A percentile compares a stretch with the other conserved stretches of the same genome.
Evolutionary conservation across 768 basidiomycete species (phyloP).

Genomic region (Amanita pallidorosea): DNA sequence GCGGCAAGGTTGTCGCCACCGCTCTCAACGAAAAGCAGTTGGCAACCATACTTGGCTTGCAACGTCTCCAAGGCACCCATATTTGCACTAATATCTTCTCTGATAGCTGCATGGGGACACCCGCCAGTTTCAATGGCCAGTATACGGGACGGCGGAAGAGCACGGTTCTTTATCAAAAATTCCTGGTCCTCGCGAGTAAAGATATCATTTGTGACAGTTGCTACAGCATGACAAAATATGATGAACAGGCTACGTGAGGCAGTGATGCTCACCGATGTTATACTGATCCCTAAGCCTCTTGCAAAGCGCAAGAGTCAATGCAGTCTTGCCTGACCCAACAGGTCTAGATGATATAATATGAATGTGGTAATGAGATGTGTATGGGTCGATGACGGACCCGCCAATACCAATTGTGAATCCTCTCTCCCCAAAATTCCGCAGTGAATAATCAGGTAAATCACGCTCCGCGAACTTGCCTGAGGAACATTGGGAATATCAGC

Average conservation of each 20-base stretch:
- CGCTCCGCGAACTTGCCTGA: conserved; percentile 87
- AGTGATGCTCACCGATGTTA: conserved; percentile 67
- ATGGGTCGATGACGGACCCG: conserved; percentile 51
- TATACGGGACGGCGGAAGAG: conserved; percentile 76
- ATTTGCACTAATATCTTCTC: conserved; percentile 97
- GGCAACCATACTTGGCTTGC: conserved; percentile 83
- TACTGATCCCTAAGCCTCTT: conserved; percentile 67
- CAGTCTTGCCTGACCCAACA: conserved; percentile 98
- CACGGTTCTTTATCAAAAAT: conserved; percentile 88
- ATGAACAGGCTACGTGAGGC: background rate
- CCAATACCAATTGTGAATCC: conserved; percentile 98
- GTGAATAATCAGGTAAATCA: conserved; percentile 82
- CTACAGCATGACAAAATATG: conserved; percentile 24
- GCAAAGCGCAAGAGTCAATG: conserved; percentile 85
- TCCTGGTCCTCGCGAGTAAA: conserved; percentile 98
- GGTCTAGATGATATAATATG: conserved; percentile 42
- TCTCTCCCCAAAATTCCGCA: conserved; percentile 80
- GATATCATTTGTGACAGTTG: conserved; percentile 98
- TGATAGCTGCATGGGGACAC: conserved; percentile 96
- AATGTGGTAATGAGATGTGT: background rate
- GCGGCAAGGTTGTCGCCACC: conserved; percentile 97
- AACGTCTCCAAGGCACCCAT: conserved; percentile 92
- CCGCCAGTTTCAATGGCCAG: conserved; percentile 97
- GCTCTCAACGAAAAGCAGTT: conserved; percentile 89
- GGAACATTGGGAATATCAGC: background rate